phyloP scores from a whole-genome alignment of 768 basidiomycete genomes.

The Agaricus blazei region DNA sequence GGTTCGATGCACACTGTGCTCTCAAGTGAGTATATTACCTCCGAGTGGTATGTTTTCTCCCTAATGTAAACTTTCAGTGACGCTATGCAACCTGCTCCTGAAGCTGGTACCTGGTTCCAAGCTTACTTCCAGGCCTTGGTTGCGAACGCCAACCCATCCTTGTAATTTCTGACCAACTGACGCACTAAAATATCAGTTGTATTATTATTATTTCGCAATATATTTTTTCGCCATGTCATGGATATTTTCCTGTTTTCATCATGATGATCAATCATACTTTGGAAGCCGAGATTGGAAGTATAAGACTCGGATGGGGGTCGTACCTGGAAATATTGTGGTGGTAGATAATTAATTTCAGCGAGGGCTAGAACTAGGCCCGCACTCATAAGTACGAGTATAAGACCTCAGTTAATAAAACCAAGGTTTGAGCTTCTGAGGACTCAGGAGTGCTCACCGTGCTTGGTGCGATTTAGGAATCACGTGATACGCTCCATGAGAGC shows the following conservation, averaged over 20 bases:
- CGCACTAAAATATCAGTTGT: background rate
- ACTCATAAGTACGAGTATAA: no score
- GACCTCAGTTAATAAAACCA: no score
- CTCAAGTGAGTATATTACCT: slow-evolving; percentile 31
- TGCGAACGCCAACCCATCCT: slow-evolving; percentile 44
- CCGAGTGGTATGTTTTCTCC: background rate
- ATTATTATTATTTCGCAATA: slow-evolving; percentile 3
- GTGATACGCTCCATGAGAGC: background rate
- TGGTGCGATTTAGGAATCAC: background rate
- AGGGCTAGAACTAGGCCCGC: no score
- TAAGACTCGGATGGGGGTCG: no score
- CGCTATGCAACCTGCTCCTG: slow-evolving; percentile 50
- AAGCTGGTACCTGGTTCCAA: slow-evolving; percentile 68
- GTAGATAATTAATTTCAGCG: no score
- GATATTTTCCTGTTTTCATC: background rate
- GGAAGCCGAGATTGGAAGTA: no score
- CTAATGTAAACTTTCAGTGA: slow-evolving; percentile 29
- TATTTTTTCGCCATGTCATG: background rate
- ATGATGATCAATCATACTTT: background rate
- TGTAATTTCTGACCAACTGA: slow-evolving; percentile 23
- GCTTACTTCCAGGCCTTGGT: slow-evolving; percentile 58
- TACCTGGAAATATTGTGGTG: no score
- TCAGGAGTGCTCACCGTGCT: no score
- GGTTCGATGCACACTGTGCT: slow-evolving; percentile 49
- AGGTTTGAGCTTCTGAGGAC: no score